Evolutionary conservation across 768 basidiomycete species (phyloP).

Genomic region (Russula sp.): DNA sequence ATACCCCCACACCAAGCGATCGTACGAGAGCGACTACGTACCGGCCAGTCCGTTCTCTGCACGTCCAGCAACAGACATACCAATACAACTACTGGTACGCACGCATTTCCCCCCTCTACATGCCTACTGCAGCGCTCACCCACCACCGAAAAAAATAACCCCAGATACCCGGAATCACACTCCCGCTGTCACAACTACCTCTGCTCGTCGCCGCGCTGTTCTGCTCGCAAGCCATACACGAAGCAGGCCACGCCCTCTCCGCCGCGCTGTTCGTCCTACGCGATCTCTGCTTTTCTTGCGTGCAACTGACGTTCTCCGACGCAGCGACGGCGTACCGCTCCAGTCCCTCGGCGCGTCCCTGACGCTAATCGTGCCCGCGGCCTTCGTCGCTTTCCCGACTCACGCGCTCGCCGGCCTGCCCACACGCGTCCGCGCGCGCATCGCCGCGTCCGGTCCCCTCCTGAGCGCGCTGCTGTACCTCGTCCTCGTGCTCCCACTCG

Average conservation of each 20-base stretch:
- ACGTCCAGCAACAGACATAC: background rate
- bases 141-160: background rate
- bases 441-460: slow-evolving; percentile 69
- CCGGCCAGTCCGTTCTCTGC: background rate
- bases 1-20: slow-evolving; percentile 2
- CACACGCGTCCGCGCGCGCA: slow-evolving; percentile 45
- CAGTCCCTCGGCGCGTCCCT: slow-evolving; percentile 56
- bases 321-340: slow-evolving; percentile 61
- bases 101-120: background rate
- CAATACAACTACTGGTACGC: slow-evolving; percentile 20
- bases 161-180: slow-evolving; percentile 79
- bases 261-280: slow-evolving; percentile 57
- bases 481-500: slow-evolving; percentile 34
- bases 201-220: slow-evolving; percentile 57
- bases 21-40: background rate
- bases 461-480: slow-evolving; percentile 66
- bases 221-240: slow-evolving; percentile 66
- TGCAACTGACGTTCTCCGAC: background rate
- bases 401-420: slow-evolving; percentile 36
- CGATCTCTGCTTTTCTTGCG: background rate
- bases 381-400: slow-evolving; percentile 61
- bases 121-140: background rate
- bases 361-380: slow-evolving; percentile 60
- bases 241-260: slow-evolving; percentile 71
- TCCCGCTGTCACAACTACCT: slow-evolving; percentile 67